Conservation (phyloP, 768 basidiomycete species). For the Boletus speciosus region DNA sequence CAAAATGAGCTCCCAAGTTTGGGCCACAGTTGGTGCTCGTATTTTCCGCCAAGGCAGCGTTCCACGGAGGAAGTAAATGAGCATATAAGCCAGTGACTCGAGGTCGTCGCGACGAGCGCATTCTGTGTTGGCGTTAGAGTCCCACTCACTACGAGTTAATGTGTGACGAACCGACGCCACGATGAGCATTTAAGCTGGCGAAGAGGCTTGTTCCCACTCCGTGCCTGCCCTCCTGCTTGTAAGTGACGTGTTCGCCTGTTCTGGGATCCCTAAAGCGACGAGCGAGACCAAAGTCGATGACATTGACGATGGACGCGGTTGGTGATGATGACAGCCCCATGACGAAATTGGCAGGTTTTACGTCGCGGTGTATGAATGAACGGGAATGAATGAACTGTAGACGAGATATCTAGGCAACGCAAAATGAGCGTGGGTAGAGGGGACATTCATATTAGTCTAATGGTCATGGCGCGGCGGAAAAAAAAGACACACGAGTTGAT, state of each 20-base stretch:
- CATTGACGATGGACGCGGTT: conserved; percentile 73
- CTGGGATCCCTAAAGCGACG: conserved; percentile 70
- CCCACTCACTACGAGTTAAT: background rate
- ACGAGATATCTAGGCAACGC: conserved; percentile 70
- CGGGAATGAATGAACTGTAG: conserved; percentile 96
- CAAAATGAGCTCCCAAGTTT: conserved; percentile 75
- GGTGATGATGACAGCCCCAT: conserved; percentile 72
- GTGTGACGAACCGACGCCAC: conserved; percentile 59
- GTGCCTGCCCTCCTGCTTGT: conserved; percentile 67
- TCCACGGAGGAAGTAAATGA: conserved; percentile 77
- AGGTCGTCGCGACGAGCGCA: conserved; percentile 76
- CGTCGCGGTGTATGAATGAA: conserved; percentile 92
- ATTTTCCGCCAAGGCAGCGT: conserved; percentile 77
- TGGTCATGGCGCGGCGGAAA: background rate
- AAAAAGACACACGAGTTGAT: conserved; percentile 74
- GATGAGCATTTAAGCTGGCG: conserved; percentile 70
- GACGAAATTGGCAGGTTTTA: conserved; percentile 98
- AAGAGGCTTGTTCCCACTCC: conserved; percentile 79
- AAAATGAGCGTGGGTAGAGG: conserved; percentile 20
- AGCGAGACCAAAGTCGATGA: conserved; percentile 86
- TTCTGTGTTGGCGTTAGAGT: conserved; percentile 38
- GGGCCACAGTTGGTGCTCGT: conserved; percentile 59
- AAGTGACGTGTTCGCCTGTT: conserved; percentile 66
- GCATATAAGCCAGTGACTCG: conserved; percentile 78
- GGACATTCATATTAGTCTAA: conserved; percentile 6